Conservation (phyloP, 495 filamentous ascomycete species). For the Rostrohypoxylon terebratum region DNA sequence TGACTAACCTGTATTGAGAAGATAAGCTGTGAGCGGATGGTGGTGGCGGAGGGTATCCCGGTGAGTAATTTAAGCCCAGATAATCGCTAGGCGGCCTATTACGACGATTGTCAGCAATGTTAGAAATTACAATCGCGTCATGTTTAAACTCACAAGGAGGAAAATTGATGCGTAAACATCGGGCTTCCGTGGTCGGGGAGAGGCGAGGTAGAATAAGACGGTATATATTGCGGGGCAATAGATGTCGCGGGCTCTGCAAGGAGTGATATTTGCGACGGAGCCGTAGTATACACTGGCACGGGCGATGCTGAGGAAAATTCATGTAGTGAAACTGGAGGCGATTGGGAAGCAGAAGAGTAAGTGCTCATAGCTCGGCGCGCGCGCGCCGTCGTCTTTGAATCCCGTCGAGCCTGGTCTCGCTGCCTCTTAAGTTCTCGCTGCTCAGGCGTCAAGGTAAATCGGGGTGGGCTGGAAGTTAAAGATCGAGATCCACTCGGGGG, state of each 20-base stretch:
- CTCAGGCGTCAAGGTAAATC: constrained; percentile 58
- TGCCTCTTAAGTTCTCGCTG: constrained; percentile 64
- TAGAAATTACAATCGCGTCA: not conserved
- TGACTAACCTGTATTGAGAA: constrained; percentile 59
- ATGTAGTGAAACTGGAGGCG: constrained; percentile 54
- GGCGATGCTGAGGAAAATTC: constrained; percentile 56
- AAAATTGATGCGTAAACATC: constrained; percentile 54
- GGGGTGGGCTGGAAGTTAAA: constrained; percentile 60
- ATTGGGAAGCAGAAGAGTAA: constrained; percentile 56
- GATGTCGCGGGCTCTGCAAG: constrained; percentile 57
- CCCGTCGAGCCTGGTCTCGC: constrained; percentile 58
- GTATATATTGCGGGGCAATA: constrained; percentile 53
- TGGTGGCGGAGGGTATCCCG: constrained; percentile 53
- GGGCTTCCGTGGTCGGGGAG: constrained; percentile 55
- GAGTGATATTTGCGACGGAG: constrained; percentile 58
- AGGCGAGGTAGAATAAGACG: constrained; percentile 57
- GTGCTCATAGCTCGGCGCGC: constrained; percentile 56
- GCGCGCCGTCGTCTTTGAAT: constrained; percentile 55
- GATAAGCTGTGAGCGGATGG: constrained; percentile 53
- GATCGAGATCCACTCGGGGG: constrained; percentile 59
- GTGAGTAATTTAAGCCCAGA: constrained; percentile 52
- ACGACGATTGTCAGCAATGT: constrained; percentile 30
- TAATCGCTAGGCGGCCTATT: constrained; percentile 48
- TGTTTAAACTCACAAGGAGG: constrained; percentile 42
- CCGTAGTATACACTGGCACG: constrained; percentile 61